These are phyloP conservation scores for Hibiscus tridactylites DNA, from an alignment of 345 rosid species.

Conservation along the genomic window DNA sequence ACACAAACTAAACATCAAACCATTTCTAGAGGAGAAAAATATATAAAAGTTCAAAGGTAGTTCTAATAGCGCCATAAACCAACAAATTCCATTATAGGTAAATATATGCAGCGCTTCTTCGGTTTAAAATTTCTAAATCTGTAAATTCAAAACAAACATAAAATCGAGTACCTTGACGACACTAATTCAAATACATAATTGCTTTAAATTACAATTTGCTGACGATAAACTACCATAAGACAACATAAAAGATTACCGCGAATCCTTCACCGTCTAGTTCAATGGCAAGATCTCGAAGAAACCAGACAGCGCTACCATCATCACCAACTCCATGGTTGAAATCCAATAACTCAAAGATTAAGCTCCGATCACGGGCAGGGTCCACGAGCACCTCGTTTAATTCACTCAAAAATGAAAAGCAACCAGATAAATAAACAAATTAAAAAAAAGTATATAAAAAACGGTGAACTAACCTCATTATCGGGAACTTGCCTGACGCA, in stretches of 20 bases:
- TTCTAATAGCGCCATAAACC: neutral
- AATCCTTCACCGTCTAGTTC: constrained; percentile 68
- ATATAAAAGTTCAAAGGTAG: too few relatives aligned
- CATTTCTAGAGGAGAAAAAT: too few relatives aligned
- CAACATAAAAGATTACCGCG: constrained; percentile 30
- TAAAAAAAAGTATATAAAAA: too few relatives aligned
- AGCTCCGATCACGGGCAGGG: too few relatives aligned
- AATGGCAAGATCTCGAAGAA: constrained; percentile 56
- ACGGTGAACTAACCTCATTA: too few relatives aligned
- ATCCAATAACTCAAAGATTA: constrained; percentile 6
- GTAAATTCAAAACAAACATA: neutral
- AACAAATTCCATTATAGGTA: too few relatives aligned
- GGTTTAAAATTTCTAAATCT: neutral
- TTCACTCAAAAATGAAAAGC: too few relatives aligned
- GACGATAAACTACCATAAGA: neutral
- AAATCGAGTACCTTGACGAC: neutral
- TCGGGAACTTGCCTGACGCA: too few relatives aligned
- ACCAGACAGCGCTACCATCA: constrained; percentile 61
- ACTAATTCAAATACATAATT: neutral
- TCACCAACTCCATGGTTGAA: constrained; percentile 37
- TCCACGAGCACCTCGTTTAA: too few relatives aligned
- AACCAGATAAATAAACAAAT: too few relatives aligned
- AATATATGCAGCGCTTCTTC: too few relatives aligned
- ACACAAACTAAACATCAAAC: too few relatives aligned
- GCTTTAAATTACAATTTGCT: neutral